Evolutionary conservation across 2,329 filamentous ascomycete species (phyloP), one percentile per base, ranked within the genome.

Genomic region (Nothomitra cinnamomea): DNA sequence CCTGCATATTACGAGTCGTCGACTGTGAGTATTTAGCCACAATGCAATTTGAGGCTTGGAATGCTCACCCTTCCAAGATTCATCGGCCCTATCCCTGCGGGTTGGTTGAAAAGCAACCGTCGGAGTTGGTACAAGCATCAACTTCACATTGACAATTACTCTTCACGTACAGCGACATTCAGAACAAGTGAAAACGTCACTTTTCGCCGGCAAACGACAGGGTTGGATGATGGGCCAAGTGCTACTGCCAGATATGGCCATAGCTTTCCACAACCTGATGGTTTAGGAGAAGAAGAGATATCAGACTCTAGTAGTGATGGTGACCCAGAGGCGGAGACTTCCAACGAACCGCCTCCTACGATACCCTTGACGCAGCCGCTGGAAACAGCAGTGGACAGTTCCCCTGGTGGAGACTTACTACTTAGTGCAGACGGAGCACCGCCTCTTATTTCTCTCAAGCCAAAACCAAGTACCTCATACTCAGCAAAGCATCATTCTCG

Each of bases 71-170:
- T 21, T 22, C 6, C 22, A 6, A 53, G 53, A 65, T 83, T 83
- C 65, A 79, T 83, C 55, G 79, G 79, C 0, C 79, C 79, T 36
- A 78, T 82, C 36, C 79, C 79, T 45, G 75, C 78, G 59, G 78
- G 76, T 54, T 83, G 79, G 79, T 69, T 82, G 53, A 77, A 76
- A 59, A 76, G 73, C 56, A 76, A 82, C 62, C 71, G 78, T 52
- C 79, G 78, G 60, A 72, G 76, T 55, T 82, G 79, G 79, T 82
- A 80, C 65, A 75, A 69, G 56, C 61, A 64, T 40, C 64, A 69
- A 48, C 56, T 73, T 1, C 65, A 63, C 28, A 61, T 72, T 52
- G 43, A 48, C 12, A 68, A 72, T 48, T 74, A 73, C 58, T 69
- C 70, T 2, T 73, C 72, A 1, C 62, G 66, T 32, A 62, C 68